Evolutionary conservation across 345 rosid genomes (phyloP).

Genomic region (Dipteronia sinensis): DNA sequence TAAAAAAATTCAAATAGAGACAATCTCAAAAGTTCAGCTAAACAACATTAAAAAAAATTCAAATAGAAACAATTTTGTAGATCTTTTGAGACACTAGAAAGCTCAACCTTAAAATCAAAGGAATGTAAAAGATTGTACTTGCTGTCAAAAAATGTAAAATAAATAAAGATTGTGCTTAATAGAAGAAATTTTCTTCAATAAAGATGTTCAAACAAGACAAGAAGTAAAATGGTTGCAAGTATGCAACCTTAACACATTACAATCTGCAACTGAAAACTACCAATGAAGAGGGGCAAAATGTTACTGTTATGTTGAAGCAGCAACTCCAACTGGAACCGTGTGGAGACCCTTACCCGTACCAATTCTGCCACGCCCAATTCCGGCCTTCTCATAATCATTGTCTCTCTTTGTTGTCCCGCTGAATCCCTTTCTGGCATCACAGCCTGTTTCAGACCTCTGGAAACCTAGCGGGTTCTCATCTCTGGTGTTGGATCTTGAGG

Average conservation of each 20-base stretch:
- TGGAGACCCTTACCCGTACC: conserved; percentile 23
- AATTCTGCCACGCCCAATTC: conserved; percentile 45
- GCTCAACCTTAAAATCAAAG: no score
- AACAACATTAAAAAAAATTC: no score
- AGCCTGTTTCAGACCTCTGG: conserved; percentile 40
- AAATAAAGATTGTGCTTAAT: neutral
- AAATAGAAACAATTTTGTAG: no score
- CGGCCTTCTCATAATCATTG: conserved; percentile 21
- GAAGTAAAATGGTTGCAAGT: conserved; percentile 35
- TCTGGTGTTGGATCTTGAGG: conserved; percentile 47
- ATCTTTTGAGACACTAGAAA: no score
- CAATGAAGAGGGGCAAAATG: neutral
- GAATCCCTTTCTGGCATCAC: conserved; percentile 35
- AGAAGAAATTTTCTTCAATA: neutral
- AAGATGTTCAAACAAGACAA: conserved; percentile 9
- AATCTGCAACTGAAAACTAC: conserved; percentile 12
- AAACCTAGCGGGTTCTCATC: conserved; percentile 45
- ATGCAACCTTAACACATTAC: conserved; percentile 31
- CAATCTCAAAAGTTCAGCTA: no score
- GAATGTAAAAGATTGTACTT: no score
- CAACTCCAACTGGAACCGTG: conserved; percentile 25
- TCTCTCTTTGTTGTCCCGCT: conserved; percentile 44
- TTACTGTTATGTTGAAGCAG: conserved; percentile 28
- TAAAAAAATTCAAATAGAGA: no score
- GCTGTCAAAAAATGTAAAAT: no score